A percentile compares a stretch with the other conserved stretches of the same genome.
Evolutionary conservation across 2,329 filamentous ascomycete genomes (phyloP).

Genomic region (Phoma sp.): DNA sequence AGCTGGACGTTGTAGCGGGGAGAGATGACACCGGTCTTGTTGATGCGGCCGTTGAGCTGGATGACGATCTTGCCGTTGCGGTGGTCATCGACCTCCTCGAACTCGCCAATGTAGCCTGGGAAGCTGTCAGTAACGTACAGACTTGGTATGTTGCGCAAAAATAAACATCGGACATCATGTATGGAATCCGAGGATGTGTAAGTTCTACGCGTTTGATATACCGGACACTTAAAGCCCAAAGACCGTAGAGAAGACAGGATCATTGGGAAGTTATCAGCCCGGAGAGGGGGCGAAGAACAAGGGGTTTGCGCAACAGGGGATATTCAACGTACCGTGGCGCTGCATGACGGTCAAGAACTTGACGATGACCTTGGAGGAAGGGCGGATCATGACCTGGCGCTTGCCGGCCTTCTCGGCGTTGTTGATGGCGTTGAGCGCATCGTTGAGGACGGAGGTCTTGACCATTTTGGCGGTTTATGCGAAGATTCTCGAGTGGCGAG

Average conservation of each 20-base stretch:
- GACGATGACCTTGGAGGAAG: slow-evolving; percentile 99
- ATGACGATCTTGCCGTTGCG: slow-evolving; percentile 99
- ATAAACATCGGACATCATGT: slow-evolving; percentile 91
- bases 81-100: slow-evolving; percentile 99
- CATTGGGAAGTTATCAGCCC: slow-evolving; percentile 99
- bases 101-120: slow-evolving; percentile 97
- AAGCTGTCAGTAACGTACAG: slow-evolving; percentile 19
- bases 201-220: slow-evolving; percentile 90
- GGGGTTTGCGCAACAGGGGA: slow-evolving; percentile 18
- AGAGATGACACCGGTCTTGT: slow-evolving; percentile 99
- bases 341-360: slow-evolving; percentile 99
- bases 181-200: slow-evolving; percentile 87
- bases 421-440: slow-evolving; percentile 98
- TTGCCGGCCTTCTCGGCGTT: slow-evolving; percentile 99
- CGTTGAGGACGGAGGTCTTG: slow-evolving; percentile 98
- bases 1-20: slow-evolving; percentile 99
- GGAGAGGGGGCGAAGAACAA: slow-evolving; percentile 58
- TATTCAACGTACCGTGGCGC: slow-evolving; percentile 84
- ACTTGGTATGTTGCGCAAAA: slow-evolving; percentile 85
- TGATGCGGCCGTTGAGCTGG: slow-evolving; percentile 97
- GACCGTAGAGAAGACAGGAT: slow-evolving; percentile 81
- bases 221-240: slow-evolving; percentile 99
- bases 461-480: slow-evolving; percentile 84
- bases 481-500: slow-evolving; percentile 79
- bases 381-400: slow-evolving; percentile 98